Conservation (phyloP, 768 basidiomycete genomes). For the Rhodocollybia butyracea region DNA sequence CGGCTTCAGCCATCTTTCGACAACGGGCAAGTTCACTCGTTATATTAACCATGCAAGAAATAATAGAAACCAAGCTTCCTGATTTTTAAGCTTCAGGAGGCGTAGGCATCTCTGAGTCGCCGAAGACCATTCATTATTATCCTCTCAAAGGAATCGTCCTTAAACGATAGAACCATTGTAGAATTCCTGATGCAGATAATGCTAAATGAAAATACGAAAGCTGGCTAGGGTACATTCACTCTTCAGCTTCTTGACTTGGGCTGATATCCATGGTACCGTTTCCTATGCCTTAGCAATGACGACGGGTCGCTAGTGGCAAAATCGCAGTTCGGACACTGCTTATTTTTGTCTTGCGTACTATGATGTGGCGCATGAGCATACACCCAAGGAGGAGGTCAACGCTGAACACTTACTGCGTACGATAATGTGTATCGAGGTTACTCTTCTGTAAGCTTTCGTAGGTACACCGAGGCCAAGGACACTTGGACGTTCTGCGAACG, state of each 20-base stretch:
- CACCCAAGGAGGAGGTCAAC: background rate
- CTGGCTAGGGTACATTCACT: too few species aligned
- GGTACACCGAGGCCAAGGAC: conserved; percentile 1
- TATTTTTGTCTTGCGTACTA: conserved; percentile 3
- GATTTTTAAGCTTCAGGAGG: too few species aligned
- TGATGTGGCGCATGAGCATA: background rate
- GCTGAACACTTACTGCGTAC: background rate
- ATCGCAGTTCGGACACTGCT: background rate
- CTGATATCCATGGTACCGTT: conserved; percentile 4
- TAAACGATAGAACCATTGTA: too few species aligned
- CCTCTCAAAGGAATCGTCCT: too few species aligned
- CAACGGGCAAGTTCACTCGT: too few species aligned
- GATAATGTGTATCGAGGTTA: background rate
- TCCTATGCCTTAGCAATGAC: background rate
- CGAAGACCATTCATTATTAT: too few species aligned
- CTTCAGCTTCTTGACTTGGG: conserved; percentile 1
- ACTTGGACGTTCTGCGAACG: background rate
- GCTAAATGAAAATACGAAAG: too few species aligned
- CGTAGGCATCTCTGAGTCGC: too few species aligned
- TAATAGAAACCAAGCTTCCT: too few species aligned
- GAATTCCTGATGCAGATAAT: too few species aligned
- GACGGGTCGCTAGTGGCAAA: conserved; percentile 1
- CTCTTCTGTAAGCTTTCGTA: conserved; percentile 4
- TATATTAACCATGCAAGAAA: too few species aligned
- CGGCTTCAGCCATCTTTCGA: too few species aligned